Evolutionary conservation across 176 grass and related monocot genomes (phyloP).

Genomic region (Carex cristatella): DNA sequence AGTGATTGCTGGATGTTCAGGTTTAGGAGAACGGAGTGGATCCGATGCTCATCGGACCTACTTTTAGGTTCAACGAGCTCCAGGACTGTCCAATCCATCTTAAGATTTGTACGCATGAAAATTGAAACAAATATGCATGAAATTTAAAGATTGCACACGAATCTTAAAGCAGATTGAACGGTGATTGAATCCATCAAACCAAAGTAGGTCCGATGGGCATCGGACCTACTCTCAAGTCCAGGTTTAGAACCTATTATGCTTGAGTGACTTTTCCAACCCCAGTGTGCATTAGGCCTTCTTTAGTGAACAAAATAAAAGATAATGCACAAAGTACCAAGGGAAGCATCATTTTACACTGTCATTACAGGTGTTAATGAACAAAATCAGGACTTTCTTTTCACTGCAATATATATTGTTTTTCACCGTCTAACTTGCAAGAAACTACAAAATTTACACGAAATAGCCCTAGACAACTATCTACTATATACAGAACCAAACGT

Average conservation of each 20-base stretch:
- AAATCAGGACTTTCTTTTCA: not conserved
- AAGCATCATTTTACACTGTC: not conserved
- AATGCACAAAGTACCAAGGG: not conserved
- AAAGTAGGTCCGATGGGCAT: too few relatives aligned
- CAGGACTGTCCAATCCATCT: too few relatives aligned
- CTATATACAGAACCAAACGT: not conserved
- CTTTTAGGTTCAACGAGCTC: too few relatives aligned
- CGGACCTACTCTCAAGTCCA: too few relatives aligned
- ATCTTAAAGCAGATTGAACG: too few relatives aligned
- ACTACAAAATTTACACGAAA: slow-evolving; percentile 12
- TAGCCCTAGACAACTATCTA: slow-evolving; percentile 14
- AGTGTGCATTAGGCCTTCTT: not conserved
- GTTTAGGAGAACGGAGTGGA: too few relatives aligned
- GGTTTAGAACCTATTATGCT: not conserved
- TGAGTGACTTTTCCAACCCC: not conserved
- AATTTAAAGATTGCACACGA: too few relatives aligned
- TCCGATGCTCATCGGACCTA: too few relatives aligned
- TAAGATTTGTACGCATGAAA: too few relatives aligned
- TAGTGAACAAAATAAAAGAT: not conserved
- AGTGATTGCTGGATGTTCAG: too few relatives aligned
- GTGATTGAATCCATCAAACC: too few relatives aligned
- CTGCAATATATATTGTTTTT: not conserved
- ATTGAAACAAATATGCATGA: too few relatives aligned
- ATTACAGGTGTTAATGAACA: not conserved
- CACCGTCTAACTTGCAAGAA: slow-evolving; percentile 2